Base-by-base conservation (phyloP, 1,284 basidiomycete species). In the Heterobasidion irregulare region DNA sequence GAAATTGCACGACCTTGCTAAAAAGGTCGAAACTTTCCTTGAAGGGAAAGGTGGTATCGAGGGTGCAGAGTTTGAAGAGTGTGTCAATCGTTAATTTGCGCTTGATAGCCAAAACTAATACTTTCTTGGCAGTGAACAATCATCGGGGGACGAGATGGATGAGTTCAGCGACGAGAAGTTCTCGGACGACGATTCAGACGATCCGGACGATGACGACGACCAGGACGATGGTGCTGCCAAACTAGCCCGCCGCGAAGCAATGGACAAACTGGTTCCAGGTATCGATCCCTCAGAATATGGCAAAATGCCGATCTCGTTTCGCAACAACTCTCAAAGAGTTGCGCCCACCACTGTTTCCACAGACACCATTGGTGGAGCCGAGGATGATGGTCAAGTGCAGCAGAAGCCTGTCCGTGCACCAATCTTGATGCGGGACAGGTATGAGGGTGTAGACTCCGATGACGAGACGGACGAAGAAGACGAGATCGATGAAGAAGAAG, bases 11-110 rank as follows among this genome's bases (percentile, higher is more conserved):
- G 78, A 82, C 59, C 76, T 98, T 51, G 93, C 94, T 9, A 74
- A 79, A 59, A 91, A 92, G 67, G 90, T 98, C 0, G 86, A 92
- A 64, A 75, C 77, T 34, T 98, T 98, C 66, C 83, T 98, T 1
- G 86, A 93, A 61, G 92, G 89, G 1, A 72, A 94, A 66, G 94
- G 94, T 6, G 86, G 90, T 60, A 59, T 96, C 6, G 86, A 92
- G 62, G 94, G 94, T 1, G 94, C 92, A 0, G 71, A 77, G 58
- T 95, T 98, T 64, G 82, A 86, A 52, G 94, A 95, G 93, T 96
- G 70, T 64, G 89, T 73, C 46, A 53, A 16, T 9, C 10, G 10
- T 16, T 19, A 19, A 16, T 47, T 47, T 47, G 46, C 18, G 4
- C 18, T 16, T 16, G 12, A 18, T 19, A 13, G 26, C 35, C 50